These are phyloP conservation scores for Kockiozyma suomiensis DNA, from an alignment of 805 yeast species.

Conservation along the genomic window DNA sequence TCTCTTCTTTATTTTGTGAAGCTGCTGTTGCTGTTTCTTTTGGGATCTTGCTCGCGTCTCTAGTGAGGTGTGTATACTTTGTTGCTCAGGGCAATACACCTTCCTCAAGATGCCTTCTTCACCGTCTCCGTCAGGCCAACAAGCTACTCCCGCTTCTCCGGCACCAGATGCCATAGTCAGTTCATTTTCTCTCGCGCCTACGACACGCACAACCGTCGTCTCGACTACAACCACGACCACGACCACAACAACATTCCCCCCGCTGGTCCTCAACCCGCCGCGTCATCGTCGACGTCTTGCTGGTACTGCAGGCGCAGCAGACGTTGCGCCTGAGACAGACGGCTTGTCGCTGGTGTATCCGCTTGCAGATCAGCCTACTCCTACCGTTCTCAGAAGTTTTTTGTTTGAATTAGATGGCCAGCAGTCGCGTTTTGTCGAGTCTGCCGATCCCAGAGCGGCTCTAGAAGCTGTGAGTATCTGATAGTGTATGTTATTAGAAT, in stretches of 20 bases:
- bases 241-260: constrained; percentile 33
- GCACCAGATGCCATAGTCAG: constrained; percentile 5
- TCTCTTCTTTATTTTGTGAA: too few species aligned
- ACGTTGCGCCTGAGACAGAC: background rate
- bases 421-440: constrained; percentile 38
- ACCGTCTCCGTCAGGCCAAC: background rate
- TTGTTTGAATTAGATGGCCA: constrained; percentile 39
- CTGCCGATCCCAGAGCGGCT: constrained; percentile 1
- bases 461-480: background rate
- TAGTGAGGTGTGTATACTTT: too few species aligned
- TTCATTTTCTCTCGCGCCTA: constrained; percentile 26
- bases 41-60: too few species aligned
- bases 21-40: too few species aligned
- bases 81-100: background rate
- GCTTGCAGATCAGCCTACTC: constrained; percentile 42
- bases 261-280: constrained; percentile 27
- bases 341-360: constrained; percentile 35
- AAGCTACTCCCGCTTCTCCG: background rate
- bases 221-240: constrained; percentile 35
- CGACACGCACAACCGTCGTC: constrained; percentile 33
- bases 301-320: background rate
- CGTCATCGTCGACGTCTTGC: background rate
- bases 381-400: constrained; percentile 40
- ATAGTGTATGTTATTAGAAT: background rate
- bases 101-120: background rate